phyloP scores from a whole-genome alignment of 2,329 filamentous ascomycete species.

The Ceratocystis smalleyi region DNA sequence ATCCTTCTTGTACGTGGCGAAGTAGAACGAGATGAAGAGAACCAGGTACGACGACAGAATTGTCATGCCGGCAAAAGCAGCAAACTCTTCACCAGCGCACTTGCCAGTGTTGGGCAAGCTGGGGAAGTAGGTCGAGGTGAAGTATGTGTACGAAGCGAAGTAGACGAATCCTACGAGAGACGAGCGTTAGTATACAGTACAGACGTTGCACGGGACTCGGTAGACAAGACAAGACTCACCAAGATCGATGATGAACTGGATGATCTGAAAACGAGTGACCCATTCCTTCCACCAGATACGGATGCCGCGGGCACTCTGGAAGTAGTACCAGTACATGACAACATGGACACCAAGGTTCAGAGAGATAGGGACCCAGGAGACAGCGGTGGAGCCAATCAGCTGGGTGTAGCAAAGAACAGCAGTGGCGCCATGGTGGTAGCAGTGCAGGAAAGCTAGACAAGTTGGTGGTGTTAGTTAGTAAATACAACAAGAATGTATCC shows the following conservation, averaged over 20 bases:
- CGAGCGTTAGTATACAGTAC: neutral
- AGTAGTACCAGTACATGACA: conserved; percentile 99
- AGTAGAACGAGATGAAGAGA: conserved; percentile 98
- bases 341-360: conserved; percentile 91
- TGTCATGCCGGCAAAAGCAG: conserved; percentile 77
- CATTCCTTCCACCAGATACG: conserved; percentile 99
- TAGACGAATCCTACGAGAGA: conserved; percentile 69
- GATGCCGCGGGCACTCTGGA: conserved; percentile 91
- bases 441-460: conserved; percentile 67
- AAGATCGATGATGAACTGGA: conserved; percentile 92
- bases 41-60: conserved; percentile 91
- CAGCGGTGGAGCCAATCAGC: conserved; percentile 78
- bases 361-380: conserved; percentile 87
- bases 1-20: conserved; percentile 86
- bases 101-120: conserved; percentile 69
- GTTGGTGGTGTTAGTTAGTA: neutral
- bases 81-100: conserved; percentile 93
- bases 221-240: conserved; percentile 39
- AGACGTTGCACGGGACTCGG: neutral
- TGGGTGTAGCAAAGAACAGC: conserved; percentile 97
- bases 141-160: conserved; percentile 98
- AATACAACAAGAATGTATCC: neutral
- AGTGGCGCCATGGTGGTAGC: conserved; percentile 95
- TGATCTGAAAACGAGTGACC: conserved; percentile 94
- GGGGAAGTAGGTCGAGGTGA: conserved; percentile 76